Conservation (phyloP, 164 flowering plant genomes). For the Brasenia schreberi region DNA sequence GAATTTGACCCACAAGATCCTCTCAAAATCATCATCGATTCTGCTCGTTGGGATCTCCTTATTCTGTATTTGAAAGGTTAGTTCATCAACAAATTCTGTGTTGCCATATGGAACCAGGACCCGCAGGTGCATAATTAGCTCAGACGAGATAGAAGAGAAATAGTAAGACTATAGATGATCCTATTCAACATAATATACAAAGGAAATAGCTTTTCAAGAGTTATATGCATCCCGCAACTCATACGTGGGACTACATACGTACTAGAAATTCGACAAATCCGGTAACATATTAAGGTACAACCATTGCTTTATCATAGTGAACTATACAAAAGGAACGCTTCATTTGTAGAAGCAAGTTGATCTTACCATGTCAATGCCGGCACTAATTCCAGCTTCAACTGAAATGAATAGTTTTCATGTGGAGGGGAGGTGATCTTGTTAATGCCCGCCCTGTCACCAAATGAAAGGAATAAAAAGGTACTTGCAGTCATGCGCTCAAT, state of each 20-base stretch:
- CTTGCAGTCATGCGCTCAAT: background rate
- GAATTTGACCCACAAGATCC: conserved; percentile 20
- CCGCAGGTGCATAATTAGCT: conserved; percentile 2
- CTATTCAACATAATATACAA: too few relatives aligned
- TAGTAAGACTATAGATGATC: too few relatives aligned
- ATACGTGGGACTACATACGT: too few relatives aligned
- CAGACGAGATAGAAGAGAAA: too few relatives aligned
- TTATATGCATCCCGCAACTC: too few relatives aligned
- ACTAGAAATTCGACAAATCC: too few relatives aligned
- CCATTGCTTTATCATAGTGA: too few relatives aligned
- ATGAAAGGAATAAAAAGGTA: background rate
- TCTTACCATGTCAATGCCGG: conserved; percentile 43
- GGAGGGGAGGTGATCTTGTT: conserved; percentile 35
- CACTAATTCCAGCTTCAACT: conserved; percentile 22
- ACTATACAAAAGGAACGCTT: too few relatives aligned
- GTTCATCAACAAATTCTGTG: conserved; percentile 8
- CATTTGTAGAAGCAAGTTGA: too few relatives aligned
- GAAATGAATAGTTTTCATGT: conserved; percentile 30
- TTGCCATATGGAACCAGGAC: conserved; percentile 16
- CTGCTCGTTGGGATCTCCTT: conserved; percentile 16
- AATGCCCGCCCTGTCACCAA: conserved; percentile 29
- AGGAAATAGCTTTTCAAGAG: too few relatives aligned
- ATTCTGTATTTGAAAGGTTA: conserved; percentile 7
- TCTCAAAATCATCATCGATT: conserved; percentile 19
- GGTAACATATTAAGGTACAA: too few relatives aligned